Base-by-base conservation (phyloP, 129 eudicot genomes). In the Oenanthe sinensis region DNA sequence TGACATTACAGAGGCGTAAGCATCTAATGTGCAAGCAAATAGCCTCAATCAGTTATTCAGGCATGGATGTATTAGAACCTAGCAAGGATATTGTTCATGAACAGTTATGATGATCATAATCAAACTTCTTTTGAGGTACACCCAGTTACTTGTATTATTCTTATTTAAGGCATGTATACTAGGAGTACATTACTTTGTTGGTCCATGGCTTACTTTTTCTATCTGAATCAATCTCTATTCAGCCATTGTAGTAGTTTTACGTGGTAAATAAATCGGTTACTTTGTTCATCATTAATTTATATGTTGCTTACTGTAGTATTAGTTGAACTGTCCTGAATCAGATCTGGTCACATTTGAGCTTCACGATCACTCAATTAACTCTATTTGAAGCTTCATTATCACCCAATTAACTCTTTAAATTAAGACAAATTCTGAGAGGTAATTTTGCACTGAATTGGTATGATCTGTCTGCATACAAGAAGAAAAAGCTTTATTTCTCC, bases 21-120 rank as follows among this genome's bases (percentile, higher is more conserved):
- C 97, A 92, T 82, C 86, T 96, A 85, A 96, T 96, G 99, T 63
- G 88, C 65, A 96, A 96, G 86, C 85, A 87, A 81, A 94, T 96
- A 83, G 36, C 49, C 69, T 58, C 83, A 69, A 81, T 76, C 75
- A 75, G 60, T 73, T 74, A 72, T 86, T 75, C 84, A 62, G 93
- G 87, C 22, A 70, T 77, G 45, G 82, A 82, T 50, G 49, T 60
- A 8, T 71, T 33, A 67, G 74, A 50, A 46, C 58, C 55, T 19
- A 80, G 77, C 24, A 86, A 81, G 71, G 76, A 78, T 73, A 68
- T 81, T 77, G 78, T 82, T 84, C 81, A 71, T 86, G 76, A 74
- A 49, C 62, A 43, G 62, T 65, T 60, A 67, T 48, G 26, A 54
- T 71, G 20, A 74, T 42, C 65, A 22, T 62, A 77, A 7, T 68